Evolutionary conservation across 1,284 basidiomycete genomes (phyloP).

Genomic region (Moniliella sp.): DNA sequence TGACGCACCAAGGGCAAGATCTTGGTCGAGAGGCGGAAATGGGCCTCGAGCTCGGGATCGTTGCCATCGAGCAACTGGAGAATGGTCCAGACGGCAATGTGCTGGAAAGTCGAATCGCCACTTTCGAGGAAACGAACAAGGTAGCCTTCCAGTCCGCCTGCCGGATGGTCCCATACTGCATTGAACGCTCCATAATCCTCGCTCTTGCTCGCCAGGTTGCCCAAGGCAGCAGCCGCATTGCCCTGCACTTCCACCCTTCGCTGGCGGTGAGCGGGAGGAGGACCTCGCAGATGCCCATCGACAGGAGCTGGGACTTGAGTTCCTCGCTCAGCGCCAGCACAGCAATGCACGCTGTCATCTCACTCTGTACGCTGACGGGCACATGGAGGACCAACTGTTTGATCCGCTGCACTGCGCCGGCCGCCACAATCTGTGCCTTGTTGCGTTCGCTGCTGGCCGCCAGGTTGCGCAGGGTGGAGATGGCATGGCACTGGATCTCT

Average conservation of each 20-base stretch:
- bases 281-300: slow-evolving; percentile 95
- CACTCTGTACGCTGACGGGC: slow-evolving; percentile 87
- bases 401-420: slow-evolving; percentile 90
- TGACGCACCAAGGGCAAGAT: too few species aligned
- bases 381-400: slow-evolving; percentile 88
- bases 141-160: slow-evolving; percentile 87
- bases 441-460: slow-evolving; percentile 95
- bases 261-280: slow-evolving; percentile 89
- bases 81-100: slow-evolving; percentile 84
- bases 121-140: slow-evolving; percentile 80
- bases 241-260: slow-evolving; percentile 87
- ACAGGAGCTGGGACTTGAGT: slow-evolving; percentile 43
- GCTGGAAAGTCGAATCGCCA: slow-evolving; percentile 97
- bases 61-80: slow-evolving; percentile 86
- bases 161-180: slow-evolving; percentile 90
- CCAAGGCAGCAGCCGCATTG: slow-evolving; percentile 91
- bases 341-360: slow-evolving; percentile 97
- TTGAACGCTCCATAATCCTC: slow-evolving; percentile 89
- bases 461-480: too few species aligned
- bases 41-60: slow-evolving; percentile 39
- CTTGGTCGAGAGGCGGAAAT: too few species aligned
- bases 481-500: too few species aligned
- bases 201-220: slow-evolving; percentile 92
- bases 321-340: slow-evolving; percentile 28
- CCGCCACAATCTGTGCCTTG: slow-evolving; percentile 91